Evolutionary conservation across 78 protist species (phyloP).

Genomic region (Isochrysis galbana): DNA sequence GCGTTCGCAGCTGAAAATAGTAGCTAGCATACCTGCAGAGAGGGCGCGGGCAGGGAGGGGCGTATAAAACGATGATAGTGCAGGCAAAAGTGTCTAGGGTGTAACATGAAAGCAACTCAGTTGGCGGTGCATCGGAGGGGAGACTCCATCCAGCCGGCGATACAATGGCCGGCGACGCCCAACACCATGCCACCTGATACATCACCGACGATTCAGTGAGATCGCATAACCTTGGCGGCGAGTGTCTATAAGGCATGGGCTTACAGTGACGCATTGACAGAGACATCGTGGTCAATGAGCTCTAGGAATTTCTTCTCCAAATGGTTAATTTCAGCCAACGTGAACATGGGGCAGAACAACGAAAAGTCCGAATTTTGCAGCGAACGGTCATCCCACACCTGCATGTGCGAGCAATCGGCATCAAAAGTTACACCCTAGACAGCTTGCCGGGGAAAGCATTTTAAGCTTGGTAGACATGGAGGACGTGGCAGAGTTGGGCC

Average conservation of each 20-base stretch:
- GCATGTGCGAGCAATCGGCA: too few species aligned
- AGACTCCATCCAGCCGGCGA: background rate
- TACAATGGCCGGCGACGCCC: background rate
- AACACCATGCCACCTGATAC: too few species aligned
- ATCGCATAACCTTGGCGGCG: too few species aligned
- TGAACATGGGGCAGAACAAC: slow-evolving; percentile 10
- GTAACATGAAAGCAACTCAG: too few species aligned
- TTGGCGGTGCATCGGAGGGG: background rate
- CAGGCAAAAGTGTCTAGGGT: too few species aligned
- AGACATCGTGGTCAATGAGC: background rate
- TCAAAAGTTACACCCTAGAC: too few species aligned
- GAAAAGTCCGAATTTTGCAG: background rate
- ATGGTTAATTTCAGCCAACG: background rate
- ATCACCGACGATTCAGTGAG: too few species aligned
- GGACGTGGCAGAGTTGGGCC: too few species aligned
- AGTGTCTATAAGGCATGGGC: too few species aligned
- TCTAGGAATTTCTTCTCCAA: slow-evolving; percentile 11
- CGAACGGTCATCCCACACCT: background rate
- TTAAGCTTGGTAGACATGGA: too few species aligned
- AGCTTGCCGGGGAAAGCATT: too few species aligned
- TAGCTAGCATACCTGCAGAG: background rate
- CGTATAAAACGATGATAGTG: background rate
- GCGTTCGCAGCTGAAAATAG: slow-evolving; percentile 23
- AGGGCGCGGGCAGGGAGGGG: too few species aligned
- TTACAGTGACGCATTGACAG: background rate